Evolutionary conservation across 2,329 filamentous ascomycete genomes (phyloP), one percentile per base, ranked within the genome.

Genomic region (Monosporascus sp.): DNA sequence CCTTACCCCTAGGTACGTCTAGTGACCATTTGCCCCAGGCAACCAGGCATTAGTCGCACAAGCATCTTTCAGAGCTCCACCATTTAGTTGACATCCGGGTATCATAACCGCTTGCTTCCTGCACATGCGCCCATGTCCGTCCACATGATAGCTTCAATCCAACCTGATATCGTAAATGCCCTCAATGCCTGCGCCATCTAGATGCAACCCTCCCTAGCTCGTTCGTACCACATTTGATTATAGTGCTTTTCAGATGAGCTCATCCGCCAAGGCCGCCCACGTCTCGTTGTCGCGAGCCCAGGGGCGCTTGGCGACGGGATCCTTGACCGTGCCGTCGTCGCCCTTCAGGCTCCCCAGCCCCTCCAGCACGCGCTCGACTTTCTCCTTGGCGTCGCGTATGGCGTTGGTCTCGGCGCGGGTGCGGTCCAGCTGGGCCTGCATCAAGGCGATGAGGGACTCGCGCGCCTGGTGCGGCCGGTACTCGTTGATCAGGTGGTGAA

Each of bases 401-500:
- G 89, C 80, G 0, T 74, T 95, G 0, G 79, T 88, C 5, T 89
- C 89, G 0, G 73, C 88, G 0, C 79, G 82, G 46, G 70, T 79
- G 41, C 77, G 87, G 8, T 91, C 91, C 58, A 80, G 77, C 9
- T 90, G 86, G 85, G 73, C 77, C 39, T 72, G 78, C 0, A 74
- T 73, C 15, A 72, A 78, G 2, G 78, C 83, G 48, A 75, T 92
- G 46, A 97, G 11, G 82, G 82, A 3, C 81, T 94, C 2, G 67
- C 95, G 3, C 90, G 90, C 0, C 72, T 95, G 9, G 88, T 86
- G 65, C 89, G 89, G 0, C 88, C 74, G 85, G 48, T 67, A 77
- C 70, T 96, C 87, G 70, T 99, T 99, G 60, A 97, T 84, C 51
- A 96, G 80, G 65, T 95, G 90, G 71, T 97, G 91, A 65, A 95